Evolutionary conservation across 495 filamentous ascomycete species (phyloP).

Genomic region (Thermothielavioides terrestris): DNA sequence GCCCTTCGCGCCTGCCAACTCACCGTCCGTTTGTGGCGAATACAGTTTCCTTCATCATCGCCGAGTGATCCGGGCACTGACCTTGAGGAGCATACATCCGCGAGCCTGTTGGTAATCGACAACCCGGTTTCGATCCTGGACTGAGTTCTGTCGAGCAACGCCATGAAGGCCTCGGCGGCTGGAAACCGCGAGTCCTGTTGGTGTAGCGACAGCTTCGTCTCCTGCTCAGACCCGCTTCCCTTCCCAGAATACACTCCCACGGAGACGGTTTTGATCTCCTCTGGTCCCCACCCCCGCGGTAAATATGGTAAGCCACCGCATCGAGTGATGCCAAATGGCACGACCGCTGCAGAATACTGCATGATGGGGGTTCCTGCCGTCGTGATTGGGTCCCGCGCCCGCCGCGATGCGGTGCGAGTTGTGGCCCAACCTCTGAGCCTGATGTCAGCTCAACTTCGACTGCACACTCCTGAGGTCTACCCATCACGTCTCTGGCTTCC

Average conservation of each 20-base stretch:
- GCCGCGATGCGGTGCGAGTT: slow-evolving; percentile 18
- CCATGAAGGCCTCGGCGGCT: too few relatives aligned
- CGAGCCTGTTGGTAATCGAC: too few relatives aligned
- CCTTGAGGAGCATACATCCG: too few relatives aligned
- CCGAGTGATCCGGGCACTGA: too few relatives aligned
- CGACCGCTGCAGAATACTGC: slow-evolving; percentile 16
- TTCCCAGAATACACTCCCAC: not conserved
- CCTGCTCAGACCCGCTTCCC: too few relatives aligned
- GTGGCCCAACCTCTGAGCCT: slow-evolving; percentile 27
- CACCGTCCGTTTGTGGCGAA: slow-evolving; percentile 3
- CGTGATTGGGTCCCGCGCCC: slow-evolving; percentile 24
- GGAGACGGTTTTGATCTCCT: not conserved
- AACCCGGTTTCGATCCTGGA: too few relatives aligned
- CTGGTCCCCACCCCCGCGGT: slow-evolving; percentile 14
- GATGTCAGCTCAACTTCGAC: slow-evolving; percentile 14
- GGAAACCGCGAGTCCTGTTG: too few relatives aligned
- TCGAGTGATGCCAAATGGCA: slow-evolving; percentile 31
- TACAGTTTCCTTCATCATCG: too few relatives aligned
- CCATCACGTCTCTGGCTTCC: not conserved
- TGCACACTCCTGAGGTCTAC: not conserved
- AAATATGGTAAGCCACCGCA: slow-evolving; percentile 17
- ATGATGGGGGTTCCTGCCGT: slow-evolving; percentile 18
- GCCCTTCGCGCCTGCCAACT: not conserved
- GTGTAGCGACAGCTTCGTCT: too few relatives aligned
- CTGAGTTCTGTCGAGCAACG: too few relatives aligned